Conservation (phyloP, 176 grass and related monocot genomes). For the Zoysia pacifica region DNA sequence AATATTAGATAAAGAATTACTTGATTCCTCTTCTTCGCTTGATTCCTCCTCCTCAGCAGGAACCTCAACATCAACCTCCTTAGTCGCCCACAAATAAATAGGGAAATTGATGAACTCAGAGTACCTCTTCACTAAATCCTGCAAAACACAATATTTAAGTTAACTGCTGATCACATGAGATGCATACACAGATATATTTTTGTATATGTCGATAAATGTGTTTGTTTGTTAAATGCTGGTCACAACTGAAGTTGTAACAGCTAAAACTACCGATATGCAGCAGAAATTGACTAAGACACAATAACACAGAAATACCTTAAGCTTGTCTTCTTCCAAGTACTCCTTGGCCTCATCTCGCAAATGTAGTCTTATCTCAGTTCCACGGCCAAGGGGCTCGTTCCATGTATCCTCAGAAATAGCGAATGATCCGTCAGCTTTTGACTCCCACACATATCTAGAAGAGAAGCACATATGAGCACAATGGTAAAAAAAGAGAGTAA, state of each 20-base stretch:
- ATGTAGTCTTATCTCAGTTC: slow-evolving; percentile 98
- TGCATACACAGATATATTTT: neutral
- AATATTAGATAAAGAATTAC: slow-evolving; percentile 36
- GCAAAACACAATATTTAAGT: slow-evolving; percentile 17
- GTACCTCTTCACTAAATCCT: slow-evolving; percentile 97
- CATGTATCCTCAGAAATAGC: slow-evolving; percentile 95
- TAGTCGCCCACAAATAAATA: slow-evolving; percentile 96
- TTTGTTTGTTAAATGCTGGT: neutral
- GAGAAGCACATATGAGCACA: neutral
- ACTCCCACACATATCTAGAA: slow-evolving; percentile 90
- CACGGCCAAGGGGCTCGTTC: slow-evolving; percentile 91
- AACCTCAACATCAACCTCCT: slow-evolving; percentile 96
- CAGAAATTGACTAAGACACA: slow-evolving; percentile 4
- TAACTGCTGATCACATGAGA: neutral
- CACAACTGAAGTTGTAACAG: neutral
- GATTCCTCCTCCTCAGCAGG: slow-evolving; percentile 87
- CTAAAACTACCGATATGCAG: slow-evolving; percentile 13
- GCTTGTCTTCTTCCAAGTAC: slow-evolving; percentile 88
- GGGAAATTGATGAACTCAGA: slow-evolving; percentile 99
- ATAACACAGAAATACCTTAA: slow-evolving; percentile 60
- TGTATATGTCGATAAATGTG: neutral
- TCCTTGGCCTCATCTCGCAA: slow-evolving; percentile 91
- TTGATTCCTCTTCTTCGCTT: slow-evolving; percentile 72
- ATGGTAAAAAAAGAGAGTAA: slow-evolving; percentile 9
- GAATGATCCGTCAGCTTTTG: slow-evolving; percentile 91